Base-by-base conservation (phyloP, 306 rosid genomes). In the Fagus sylvatica region DNA sequence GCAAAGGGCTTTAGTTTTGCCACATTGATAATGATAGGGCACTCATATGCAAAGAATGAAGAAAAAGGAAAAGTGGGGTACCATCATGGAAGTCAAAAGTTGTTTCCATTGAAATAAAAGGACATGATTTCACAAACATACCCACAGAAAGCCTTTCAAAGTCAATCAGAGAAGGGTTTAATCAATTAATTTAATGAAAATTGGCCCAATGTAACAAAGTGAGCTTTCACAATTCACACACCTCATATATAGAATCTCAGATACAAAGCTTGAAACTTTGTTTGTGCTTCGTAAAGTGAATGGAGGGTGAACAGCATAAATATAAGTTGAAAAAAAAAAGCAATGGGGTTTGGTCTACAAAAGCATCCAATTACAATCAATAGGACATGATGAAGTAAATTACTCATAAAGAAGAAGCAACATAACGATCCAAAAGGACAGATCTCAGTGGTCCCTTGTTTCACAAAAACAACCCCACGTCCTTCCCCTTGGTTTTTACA, bases 81-180 rank as follows among this genome's bases (percentile, higher is more conserved):
- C 53, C 39, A 77, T 36, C 51, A 41, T 74, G 84, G 73, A 75
- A 77, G 76, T 74, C 81, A 77, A 84, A 87, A 87, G 81, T 71
- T 57, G 72, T 37, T 76, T 69, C 60, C 72, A 65, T 46, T 56
- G 77, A 22, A 22, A 22, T 22, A 22, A 22, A 22, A 22, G 28
- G 28, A 22, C 51, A 3, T 53, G 69, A 72, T 43, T 64, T 65
- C 62, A 22, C 74, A 56, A 56, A 61, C 71, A 72, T 37, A 74
- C 80, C 77, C 74, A 34, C 36, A 10, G 7, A 66, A 22, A 22
- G 28, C 28, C 28, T 22, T 22, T 71, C 7, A 41, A 79, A 76
- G 81, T 67, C 60, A 49, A 15, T 55, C 62, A 74, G 41, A 40
- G 72, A 72, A 49, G 65, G 49, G 19, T 46, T 46, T 46, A 46